phyloP scores from a whole-genome alignment of 2,329 filamentous ascomycete species.

The Neonectria faginata region DNA sequence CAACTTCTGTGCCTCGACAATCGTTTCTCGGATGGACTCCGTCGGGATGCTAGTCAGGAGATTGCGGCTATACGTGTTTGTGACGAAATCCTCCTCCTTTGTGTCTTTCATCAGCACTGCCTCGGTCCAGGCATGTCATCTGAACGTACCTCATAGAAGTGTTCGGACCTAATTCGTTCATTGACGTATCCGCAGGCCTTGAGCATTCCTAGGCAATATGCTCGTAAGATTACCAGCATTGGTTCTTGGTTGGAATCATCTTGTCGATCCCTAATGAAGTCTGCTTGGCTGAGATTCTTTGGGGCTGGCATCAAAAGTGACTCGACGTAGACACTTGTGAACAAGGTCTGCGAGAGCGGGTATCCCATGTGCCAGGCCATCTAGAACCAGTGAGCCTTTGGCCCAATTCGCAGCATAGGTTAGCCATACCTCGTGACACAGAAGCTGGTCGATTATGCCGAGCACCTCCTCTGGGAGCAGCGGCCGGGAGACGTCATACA shows the following conservation, averaged over 20 bases:
- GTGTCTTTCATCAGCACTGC: slow-evolving; percentile 18
- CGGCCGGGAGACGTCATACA: slow-evolving; percentile 78
- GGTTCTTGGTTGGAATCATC: slow-evolving; percentile 51
- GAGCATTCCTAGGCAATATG: slow-evolving; percentile 86
- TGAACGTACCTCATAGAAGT: slow-evolving; percentile 82
- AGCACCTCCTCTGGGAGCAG: slow-evolving; percentile 83
- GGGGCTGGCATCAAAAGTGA: slow-evolving; percentile 80
- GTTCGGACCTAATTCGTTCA: slow-evolving; percentile 80
- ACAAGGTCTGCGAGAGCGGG: slow-evolving; percentile 91
- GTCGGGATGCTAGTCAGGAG: slow-evolving; percentile 75
- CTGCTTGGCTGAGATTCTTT: slow-evolving; percentile 70
- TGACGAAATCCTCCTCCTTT: slow-evolving; percentile 97
- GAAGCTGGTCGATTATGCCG: slow-evolving; percentile 92
- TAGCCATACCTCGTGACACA: slow-evolving; percentile 81
- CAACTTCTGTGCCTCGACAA: slow-evolving; percentile 67
- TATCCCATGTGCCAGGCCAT: slow-evolving; percentile 99
- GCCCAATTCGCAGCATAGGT: too few relatives aligned
- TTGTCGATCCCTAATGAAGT: slow-evolving; percentile 63
- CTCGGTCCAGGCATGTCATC: too few relatives aligned
- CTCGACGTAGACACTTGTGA: slow-evolving; percentile 93
- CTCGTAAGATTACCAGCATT: slow-evolving; percentile 76
- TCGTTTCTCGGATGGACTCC: slow-evolving; percentile 64
- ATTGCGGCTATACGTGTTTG: slow-evolving; percentile 86
- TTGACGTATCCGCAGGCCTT: slow-evolving; percentile 87
- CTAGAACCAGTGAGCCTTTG: slow-evolving; percentile 55